Evolutionary conservation across 225 moss, liverwort and hornwort species (phyloP).

Genomic region (Physcomitrium patens): DNA sequence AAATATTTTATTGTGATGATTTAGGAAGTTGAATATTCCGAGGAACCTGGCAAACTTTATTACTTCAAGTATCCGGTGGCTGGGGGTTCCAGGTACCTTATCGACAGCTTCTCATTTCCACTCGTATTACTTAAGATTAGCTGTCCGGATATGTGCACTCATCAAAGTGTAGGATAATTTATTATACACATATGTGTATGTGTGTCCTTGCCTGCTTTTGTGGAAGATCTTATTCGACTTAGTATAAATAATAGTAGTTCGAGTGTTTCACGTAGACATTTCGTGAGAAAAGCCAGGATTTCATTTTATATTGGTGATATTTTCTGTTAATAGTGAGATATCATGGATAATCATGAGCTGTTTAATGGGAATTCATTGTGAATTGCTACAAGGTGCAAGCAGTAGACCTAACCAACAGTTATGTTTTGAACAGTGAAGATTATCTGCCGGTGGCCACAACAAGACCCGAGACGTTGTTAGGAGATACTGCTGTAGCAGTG

Average conservation of each 20-base stretch:
- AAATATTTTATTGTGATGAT: conserved; percentile 16
- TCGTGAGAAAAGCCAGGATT: background rate
- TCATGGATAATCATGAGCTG: background rate
- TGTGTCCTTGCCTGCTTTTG: conserved; percentile 4
- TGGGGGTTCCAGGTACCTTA: conserved; percentile 64
- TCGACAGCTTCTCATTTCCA: background rate
- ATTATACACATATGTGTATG: background rate
- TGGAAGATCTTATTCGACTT: background rate
- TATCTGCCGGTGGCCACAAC: conserved; percentile 91
- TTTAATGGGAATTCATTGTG: background rate
- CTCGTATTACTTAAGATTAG: background rate
- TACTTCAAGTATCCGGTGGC: conserved; percentile 89
- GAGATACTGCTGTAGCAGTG: conserved; percentile 92
- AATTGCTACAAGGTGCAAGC: conserved; percentile 12
- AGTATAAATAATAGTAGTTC: background rate
- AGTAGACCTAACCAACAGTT: conserved; percentile 29
- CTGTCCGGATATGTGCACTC: background rate
- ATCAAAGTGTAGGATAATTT: conserved; percentile 4
- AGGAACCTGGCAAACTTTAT: conserved; percentile 79
- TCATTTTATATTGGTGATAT: background rate
- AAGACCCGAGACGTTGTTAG: conserved; percentile 86
- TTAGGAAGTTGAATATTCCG: conserved; percentile 88
- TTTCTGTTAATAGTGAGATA: background rate
- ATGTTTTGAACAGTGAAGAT: conserved; percentile 63
- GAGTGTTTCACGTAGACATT: background rate